Evolutionary conservation across 139 green algal genomes (phyloP).

Genomic region (Chlamydomonas sp.): DNA sequence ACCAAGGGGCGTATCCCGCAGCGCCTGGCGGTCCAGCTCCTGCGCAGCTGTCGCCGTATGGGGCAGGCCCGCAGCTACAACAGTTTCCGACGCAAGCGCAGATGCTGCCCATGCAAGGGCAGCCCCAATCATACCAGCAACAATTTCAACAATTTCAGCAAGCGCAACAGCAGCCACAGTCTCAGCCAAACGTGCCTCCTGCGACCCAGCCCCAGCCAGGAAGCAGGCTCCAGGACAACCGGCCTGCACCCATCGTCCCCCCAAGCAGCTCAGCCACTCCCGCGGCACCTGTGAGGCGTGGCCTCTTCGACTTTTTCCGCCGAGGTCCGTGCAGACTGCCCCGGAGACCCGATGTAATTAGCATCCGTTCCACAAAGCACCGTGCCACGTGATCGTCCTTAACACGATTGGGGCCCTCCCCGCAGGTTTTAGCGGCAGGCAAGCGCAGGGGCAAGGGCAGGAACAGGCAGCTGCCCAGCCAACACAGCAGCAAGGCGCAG

Average conservation of each 20-base stretch:
- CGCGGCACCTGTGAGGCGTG: not conserved
- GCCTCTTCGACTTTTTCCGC: constrained; percentile 22
- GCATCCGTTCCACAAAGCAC: too few species aligned
- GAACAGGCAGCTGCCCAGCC: not conserved
- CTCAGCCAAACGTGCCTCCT: not conserved
- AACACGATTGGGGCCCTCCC: too few species aligned
- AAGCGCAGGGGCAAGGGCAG: not conserved
- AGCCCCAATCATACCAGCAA: not conserved
- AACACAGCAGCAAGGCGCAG: not conserved
- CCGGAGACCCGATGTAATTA: not conserved
- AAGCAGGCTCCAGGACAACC: too few species aligned
- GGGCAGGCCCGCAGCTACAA: not conserved
- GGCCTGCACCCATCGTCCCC: too few species aligned
- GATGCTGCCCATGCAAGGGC: too few species aligned
- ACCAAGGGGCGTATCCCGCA: constrained; percentile 4
- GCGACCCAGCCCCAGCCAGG: not conserved
- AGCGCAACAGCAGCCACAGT: not conserved
- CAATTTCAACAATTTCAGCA: not conserved
- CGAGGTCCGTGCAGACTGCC: not conserved
- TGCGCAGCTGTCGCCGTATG: not conserved
- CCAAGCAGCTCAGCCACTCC: not conserved
- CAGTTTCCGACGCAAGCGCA: not conserved
- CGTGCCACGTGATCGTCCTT: too few species aligned
- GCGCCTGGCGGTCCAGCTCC: not conserved
- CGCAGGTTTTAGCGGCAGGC: too few species aligned